Evolutionary conservation across 2,329 filamentous ascomycete species (phyloP), one percentile per base, ranked within the genome.

Genomic region (Davidsoniella australis): DNA sequence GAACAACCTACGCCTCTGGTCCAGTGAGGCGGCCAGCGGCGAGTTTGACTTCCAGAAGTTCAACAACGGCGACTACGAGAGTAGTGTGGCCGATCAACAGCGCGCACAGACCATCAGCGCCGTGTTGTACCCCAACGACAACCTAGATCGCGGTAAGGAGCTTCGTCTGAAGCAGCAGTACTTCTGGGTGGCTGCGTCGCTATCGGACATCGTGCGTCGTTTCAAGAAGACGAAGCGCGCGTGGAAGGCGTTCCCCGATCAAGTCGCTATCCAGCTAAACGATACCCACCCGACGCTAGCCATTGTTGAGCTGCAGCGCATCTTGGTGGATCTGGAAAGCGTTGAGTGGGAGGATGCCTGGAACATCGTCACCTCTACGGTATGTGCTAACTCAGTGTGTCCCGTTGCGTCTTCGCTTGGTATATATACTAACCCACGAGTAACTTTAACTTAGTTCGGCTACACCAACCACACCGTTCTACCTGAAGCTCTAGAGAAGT

Each of bases 11-110:
- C 82, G 91, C 53, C 73, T 98, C 38, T 98, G 91, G 91, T 94
- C 87, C 41, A 95, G 87, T 71, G 95, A 95, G 67, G 89, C 91
- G 41, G 88, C 88, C 42, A 89, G 85, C 58, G 91, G 91, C 56
- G 91, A 98, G 65, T 98, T 98, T 56, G 89, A 98, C 68, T 98
- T 98, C 68, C 89, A 95, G 61, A 96, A 96, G 64, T 98, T 98
- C 78, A 98, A 98, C 68, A 91, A 75, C 53, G 91, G 91, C 55
- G 88, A 98, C 58, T 98, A 98, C 62, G 91, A 98, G 68, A 91
- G 85, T 68, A 93, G 91, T 10, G 91, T 98, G 38, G 85, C 84
- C n/a, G 91, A 98, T 57, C 87, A 96, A 66, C 91, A 98, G 70
- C 82, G 85, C 51, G 91, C 91, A n/a, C 91, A 98, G 70, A 96